Percentiles rank a stretch among this genome's conserved stretches.
Evolutionary conservation across 768 basidiomycete genomes (phyloP).

Genomic region (Sarcodon aspratus): DNA sequence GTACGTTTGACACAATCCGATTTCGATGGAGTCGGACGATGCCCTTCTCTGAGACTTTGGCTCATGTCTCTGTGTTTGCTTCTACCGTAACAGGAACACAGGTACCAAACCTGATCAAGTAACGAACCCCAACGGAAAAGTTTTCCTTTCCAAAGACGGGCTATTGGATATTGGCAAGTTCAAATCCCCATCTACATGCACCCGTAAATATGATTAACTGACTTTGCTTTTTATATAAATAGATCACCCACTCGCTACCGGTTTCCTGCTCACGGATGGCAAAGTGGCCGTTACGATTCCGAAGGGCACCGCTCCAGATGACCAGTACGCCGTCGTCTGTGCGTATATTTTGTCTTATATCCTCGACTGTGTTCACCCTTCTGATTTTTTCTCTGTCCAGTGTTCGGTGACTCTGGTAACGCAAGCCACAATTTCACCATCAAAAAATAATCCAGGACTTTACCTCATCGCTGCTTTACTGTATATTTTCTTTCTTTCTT

Average conservation of each 20-base stretch:
- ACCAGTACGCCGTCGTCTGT: constrained; percentile 26
- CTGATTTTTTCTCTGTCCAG: constrained; percentile 7
- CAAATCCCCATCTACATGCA: not conserved
- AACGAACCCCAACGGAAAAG: constrained; percentile 18
- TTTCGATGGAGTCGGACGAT: constrained; percentile 35
- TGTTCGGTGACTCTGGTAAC: constrained; percentile 30
- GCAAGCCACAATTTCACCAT: constrained; percentile 28
- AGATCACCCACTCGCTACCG: constrained; percentile 24
- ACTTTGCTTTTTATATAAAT: not conserved
- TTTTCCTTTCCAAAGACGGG: constrained; percentile 20
- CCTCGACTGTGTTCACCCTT: not conserved
- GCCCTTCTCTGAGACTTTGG: constrained; percentile 3
- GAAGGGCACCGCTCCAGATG: constrained; percentile 15
- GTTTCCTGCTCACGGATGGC: constrained; percentile 19
- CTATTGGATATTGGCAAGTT: constrained; percentile 8
- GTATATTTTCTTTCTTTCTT: too few species aligned
- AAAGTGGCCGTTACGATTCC: constrained; percentile 23
- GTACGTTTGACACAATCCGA: constrained; percentile 21
- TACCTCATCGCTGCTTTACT: too few species aligned
- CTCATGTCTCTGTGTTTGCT: constrained; percentile 12
- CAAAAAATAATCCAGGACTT: not conserved
- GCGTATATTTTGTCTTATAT: constrained; percentile 9
- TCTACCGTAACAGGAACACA: not conserved
- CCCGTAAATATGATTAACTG: not conserved
- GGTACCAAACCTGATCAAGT: constrained; percentile 7